phyloP scores from a whole-genome alignment of 2,329 filamentous ascomycete species.

The Pseudocercospora macadamiae region DNA sequence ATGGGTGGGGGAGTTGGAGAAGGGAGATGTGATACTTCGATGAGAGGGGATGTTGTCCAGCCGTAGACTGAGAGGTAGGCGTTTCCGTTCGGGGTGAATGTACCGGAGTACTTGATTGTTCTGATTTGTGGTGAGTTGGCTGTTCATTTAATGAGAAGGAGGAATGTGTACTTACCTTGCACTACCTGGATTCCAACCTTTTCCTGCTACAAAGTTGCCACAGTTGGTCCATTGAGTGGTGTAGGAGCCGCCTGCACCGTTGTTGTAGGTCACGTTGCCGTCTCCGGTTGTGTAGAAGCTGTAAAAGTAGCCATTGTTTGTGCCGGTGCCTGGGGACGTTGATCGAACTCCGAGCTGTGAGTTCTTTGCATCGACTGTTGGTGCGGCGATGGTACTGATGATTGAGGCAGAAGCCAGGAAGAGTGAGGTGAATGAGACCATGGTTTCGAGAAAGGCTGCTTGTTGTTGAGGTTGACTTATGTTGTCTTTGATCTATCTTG shows the following conservation, averaged over 20 bases:
- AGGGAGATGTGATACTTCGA: conserved; percentile 46
- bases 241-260: conserved; percentile 55
- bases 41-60: conserved; percentile 58
- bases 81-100: conserved; percentile 54
- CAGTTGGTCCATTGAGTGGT: conserved; percentile 49
- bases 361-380: conserved; percentile 38
- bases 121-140: conserved; percentile 37
- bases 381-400: conserved; percentile 41
- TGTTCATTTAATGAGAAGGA: not conserved
- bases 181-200: conserved; percentile 61
- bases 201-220: conserved; percentile 61
- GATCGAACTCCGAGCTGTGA: conserved; percentile 39
- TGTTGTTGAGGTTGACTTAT: too few species aligned
- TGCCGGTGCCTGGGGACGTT: conserved; percentile 53
- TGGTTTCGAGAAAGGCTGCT: not conserved
- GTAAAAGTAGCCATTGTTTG: conserved; percentile 62
- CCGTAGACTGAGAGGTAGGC: conserved; percentile 61
- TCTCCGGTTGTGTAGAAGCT: conserved; percentile 62
- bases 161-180: conserved; percentile 45
- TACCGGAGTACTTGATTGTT: conserved; percentile 54
- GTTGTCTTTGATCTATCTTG: too few species aligned
- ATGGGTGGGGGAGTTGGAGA: too few species aligned
- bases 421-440: conserved; percentile 29
- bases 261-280: conserved; percentile 58
- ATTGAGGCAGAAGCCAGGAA: conserved; percentile 42